phyloP scores from a whole-genome alignment of 2,329 filamentous ascomycete species.

The Ophiobolus disseminans region DNA sequence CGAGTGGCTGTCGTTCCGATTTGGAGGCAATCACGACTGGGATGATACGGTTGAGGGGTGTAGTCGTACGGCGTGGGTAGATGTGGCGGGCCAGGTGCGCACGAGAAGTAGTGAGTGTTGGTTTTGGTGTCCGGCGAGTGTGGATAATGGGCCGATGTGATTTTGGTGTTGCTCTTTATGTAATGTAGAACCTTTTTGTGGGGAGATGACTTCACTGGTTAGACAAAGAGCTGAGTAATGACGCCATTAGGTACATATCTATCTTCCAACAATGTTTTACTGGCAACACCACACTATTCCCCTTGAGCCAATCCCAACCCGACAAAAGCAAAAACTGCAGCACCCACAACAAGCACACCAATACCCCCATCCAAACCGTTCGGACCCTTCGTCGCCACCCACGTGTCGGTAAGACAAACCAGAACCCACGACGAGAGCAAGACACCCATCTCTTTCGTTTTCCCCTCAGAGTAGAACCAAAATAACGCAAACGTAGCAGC shows the following conservation, averaged over 20 bases:
- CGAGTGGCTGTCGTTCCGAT: no score
- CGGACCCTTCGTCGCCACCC: neutral
- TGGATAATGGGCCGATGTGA: no score
- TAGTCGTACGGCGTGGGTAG: no score
- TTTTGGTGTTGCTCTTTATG: no score
- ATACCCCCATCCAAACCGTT: neutral
- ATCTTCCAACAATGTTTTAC: neutral
- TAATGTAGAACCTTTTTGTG: no score
- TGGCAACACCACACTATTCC: neutral
- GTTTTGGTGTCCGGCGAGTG: no score
- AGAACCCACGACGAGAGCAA: neutral
- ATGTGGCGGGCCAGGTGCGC: no score
- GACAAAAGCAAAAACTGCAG: neutral
- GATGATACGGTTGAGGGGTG: no score
- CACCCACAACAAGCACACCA: neutral
- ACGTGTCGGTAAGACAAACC: neutral
- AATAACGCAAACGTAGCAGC: constrained; percentile 3
- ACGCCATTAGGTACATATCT: neutral
- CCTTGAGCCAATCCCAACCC: neutral
- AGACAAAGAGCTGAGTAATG: no score
- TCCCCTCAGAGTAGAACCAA: constrained; percentile 1
- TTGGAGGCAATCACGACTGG: no score
- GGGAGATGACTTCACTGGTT: no score
- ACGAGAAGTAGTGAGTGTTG: no score
- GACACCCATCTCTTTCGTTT: neutral